Evolutionary conservation across 257 asterid species (phyloP).

Genomic region (Capsicum chinense): DNA sequence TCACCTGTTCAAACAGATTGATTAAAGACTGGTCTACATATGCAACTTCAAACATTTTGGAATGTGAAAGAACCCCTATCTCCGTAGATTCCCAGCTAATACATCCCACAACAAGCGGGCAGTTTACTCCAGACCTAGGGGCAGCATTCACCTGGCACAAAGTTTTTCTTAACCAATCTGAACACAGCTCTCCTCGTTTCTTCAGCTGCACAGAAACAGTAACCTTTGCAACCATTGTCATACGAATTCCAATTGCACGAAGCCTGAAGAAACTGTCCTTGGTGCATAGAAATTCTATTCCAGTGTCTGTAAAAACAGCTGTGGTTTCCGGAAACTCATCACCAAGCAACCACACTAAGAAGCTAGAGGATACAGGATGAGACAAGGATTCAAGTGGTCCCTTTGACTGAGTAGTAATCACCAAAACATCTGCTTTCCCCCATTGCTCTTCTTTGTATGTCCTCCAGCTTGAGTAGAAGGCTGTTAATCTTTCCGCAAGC

Average conservation of each 20-base stretch:
- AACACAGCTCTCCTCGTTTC: neutral
- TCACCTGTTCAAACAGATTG: neutral
- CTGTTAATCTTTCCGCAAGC: neutral
- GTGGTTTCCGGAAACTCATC: slow-evolving; percentile 24
- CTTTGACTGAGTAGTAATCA: slow-evolving; percentile 10
- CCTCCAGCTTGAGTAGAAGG: slow-evolving; percentile 23
- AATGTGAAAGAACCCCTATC: neutral
- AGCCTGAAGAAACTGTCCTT: slow-evolving; percentile 21
- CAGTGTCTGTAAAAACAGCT: neutral
- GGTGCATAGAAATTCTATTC: slow-evolving; percentile 26
- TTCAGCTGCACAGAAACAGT: slow-evolving; percentile 26
- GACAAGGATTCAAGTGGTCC: neutral
- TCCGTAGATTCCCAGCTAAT: neutral
- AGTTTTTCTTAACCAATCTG: slow-evolving; percentile 19
- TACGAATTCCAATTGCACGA: slow-evolving; percentile 16
- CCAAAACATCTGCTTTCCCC: slow-evolving; percentile 29
- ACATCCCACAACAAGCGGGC: slow-evolving; percentile 28
- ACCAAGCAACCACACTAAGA: slow-evolving; percentile 27
- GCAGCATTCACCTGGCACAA: slow-evolving; percentile 10
- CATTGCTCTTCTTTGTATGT: slow-evolving; percentile 25
- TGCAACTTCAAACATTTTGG: slow-evolving; percentile 18
- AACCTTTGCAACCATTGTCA: neutral
- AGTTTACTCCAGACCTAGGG: neutral
- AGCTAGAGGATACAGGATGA: neutral
- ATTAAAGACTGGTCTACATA: neutral